Percentiles rank a stretch among this genome's conserved stretches.
Conservation (phyloP, 2,329 filamentous ascomycete species). For the Thermoascus crustaceus region DNA sequence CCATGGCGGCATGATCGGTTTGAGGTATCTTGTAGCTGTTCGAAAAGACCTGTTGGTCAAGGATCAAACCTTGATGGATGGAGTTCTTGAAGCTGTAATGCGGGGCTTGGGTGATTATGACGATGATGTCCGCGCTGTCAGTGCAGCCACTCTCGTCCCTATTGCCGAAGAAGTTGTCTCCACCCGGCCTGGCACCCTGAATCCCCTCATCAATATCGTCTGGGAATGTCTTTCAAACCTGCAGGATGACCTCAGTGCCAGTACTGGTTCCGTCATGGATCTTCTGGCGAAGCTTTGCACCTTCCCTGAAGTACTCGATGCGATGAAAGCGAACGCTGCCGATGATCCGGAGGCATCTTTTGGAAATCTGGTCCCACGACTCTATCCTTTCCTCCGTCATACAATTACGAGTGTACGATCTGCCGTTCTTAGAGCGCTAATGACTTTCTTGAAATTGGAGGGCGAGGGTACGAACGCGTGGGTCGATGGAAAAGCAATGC, state of each 20-base stretch:
- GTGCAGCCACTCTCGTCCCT: constrained; percentile 91
- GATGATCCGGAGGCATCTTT: constrained; percentile 83
- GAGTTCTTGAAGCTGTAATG: constrained; percentile 86
- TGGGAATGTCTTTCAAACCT: constrained; percentile 96
- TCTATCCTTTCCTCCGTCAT: constrained; percentile 93
- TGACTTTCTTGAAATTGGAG: constrained; percentile 86
- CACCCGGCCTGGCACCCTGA: constrained; percentile 68
- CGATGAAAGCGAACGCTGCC: constrained; percentile 85
- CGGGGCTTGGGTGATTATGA: constrained; percentile 85
- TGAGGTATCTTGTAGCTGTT: constrained; percentile 91
- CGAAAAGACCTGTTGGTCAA: constrained; percentile 83
- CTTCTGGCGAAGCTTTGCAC: constrained; percentile 90
- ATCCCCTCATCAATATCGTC: constrained; percentile 82
- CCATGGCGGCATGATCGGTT: constrained; percentile 94
- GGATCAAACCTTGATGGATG: constrained; percentile 80
- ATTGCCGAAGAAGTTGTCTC: constrained; percentile 93
- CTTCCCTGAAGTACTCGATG: constrained; percentile 82
- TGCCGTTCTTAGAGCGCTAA: constrained; percentile 82
- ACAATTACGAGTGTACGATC: constrained; percentile 94
- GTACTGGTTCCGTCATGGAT: constrained; percentile 98
- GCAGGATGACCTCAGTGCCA: constrained; percentile 94
- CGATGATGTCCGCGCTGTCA: constrained; percentile 93
- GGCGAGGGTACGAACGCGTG: constrained; percentile 73
- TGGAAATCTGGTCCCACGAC: constrained; percentile 78
- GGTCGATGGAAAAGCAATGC: constrained; percentile 82